Base-by-base conservation (phyloP, 164 flowering plant species). In the Buxus sempervirens region DNA sequence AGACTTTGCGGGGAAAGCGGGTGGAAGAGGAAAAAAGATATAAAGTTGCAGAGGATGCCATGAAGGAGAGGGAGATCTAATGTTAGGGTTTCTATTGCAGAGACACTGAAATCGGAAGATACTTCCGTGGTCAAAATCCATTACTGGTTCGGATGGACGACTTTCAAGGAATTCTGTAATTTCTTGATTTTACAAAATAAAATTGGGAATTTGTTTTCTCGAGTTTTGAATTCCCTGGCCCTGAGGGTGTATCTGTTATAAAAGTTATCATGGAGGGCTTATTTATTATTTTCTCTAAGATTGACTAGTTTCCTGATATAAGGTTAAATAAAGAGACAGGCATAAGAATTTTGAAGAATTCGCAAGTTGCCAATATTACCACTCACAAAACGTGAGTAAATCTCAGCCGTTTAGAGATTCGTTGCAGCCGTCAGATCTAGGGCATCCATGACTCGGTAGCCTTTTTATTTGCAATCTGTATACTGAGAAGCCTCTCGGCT, bases 41-140 rank as follows among this genome's bases (percentile, higher is more conserved):
- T 63, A 82, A 66, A 25, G 75, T 63, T 54, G 79, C 75, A 41
- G 84, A 72, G 55, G 72, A 64, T 20, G 85, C 85, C 88, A 86
- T 86, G 28, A 57, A n/a, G 0, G 64, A 21, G 63, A 55, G 58
- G n/a, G 58, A 55, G 27, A 23, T 45, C 51, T 45, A 45, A 1
- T 6, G 5, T 15, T 45, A 45, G 51, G 51, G 51, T 45, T 45
- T 45, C 12, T 5, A 10, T 6, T 10, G 13, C 14, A 15, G 12
- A 10, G 51, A 10, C 13, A 10, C 14, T 45, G 51, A 15, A 32
- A 3, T 3, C 12, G 51, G 51, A 45, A 45, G 51, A 45, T 4
- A 15, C 51, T 45, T 45, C 51, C 51, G 51, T 45, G 12, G 14
- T 15, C 51, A 45, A 45, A 32, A 32, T 32, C 38, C 38, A 32